A percentile compares a stretch with the other conserved stretches of the same genome.
Evolutionary conservation across 441 rosid genomes (phyloP).

Genomic region (Adansonia rubrostipa): DNA sequence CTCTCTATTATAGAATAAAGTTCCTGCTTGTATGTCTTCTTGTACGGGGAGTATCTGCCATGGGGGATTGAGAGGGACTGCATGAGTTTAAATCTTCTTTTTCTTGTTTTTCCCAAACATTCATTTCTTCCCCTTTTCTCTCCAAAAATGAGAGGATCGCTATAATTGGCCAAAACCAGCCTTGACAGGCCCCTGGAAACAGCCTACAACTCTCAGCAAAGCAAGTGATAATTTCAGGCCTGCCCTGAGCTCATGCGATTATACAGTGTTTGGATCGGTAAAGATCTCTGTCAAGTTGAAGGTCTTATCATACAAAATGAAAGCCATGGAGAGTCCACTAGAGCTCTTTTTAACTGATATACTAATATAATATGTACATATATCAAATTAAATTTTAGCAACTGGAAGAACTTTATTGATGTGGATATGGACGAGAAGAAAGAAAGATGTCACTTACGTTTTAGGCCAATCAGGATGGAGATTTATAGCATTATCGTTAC

Average conservation of each 20-base stretch:
- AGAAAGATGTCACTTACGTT: slow-evolving; percentile 10
- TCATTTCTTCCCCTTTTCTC: neutral
- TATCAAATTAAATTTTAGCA: neutral
- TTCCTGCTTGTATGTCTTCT: neutral
- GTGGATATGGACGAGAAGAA: slow-evolving; percentile 4
- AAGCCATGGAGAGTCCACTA: neutral
- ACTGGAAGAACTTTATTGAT: neutral
- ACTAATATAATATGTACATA: neutral
- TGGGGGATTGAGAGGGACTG: neutral
- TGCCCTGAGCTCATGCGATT: neutral
- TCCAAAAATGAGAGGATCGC: neutral
- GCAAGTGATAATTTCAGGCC: neutral
- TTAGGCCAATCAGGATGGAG: neutral
- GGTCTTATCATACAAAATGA: neutral
- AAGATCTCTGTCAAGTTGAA: neutral
- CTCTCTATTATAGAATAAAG: neutral
- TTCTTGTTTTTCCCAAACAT: neutral
- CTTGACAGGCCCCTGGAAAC: neutral
- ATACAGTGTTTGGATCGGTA: neutral
- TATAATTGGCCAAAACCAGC: neutral
- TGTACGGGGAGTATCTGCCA: neutral
- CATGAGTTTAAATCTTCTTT: neutral
- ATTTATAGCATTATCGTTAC: neutral
- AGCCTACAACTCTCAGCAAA: neutral
- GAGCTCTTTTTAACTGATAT: neutral